A percentile compares a stretch with the other conserved stretches of the same genome.
These are phyloP conservation scores for Podila verticillata DNA, from an alignment of 192 early-diverging fungal species.

Conservation along the genomic window DNA sequence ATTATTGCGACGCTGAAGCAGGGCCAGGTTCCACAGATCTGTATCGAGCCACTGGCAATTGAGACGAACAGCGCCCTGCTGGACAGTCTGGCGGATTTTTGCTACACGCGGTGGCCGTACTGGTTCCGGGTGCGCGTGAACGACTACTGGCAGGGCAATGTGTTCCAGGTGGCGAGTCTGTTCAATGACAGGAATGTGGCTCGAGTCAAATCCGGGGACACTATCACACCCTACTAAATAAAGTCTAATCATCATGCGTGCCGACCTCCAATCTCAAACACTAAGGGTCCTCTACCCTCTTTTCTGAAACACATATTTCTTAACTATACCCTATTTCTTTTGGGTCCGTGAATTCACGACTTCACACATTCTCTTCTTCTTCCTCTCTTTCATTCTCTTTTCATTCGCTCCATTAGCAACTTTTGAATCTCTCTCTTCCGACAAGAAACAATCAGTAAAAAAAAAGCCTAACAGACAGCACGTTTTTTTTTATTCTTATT, in stretches of 20 bases:
- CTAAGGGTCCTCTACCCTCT: not conserved
- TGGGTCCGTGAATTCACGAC: not conserved
- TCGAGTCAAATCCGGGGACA: conserved; percentile 30
- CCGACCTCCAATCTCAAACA: not conserved
- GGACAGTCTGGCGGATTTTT: conserved; percentile 24
- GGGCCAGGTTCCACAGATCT: conserved; percentile 30
- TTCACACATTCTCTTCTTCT: not conserved
- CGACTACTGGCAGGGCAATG: conserved; percentile 51
- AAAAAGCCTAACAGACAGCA: too few species aligned
- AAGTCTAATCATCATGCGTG: too few species aligned
- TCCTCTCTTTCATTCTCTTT: not conserved
- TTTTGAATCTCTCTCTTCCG: not conserved
- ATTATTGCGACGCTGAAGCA: conserved; percentile 34
- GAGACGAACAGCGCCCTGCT: conserved; percentile 33
- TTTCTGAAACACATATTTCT: not conserved
- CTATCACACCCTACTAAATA: conserved; percentile 32
- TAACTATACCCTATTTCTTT: not conserved
- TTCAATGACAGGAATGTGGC: conserved; percentile 51
- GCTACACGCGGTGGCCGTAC: conserved; percentile 44
- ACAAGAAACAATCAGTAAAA: too few species aligned
- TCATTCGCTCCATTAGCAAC: not conserved
- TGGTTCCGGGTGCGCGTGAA: conserved; percentile 52
- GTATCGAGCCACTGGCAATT: conserved; percentile 38
- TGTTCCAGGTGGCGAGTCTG: conserved; percentile 35
- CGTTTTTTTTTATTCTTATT: not conserved